Evolutionary conservation across 2,329 filamentous ascomycete genomes (phyloP).

Genomic region (Elsinoe fawcettii): DNA sequence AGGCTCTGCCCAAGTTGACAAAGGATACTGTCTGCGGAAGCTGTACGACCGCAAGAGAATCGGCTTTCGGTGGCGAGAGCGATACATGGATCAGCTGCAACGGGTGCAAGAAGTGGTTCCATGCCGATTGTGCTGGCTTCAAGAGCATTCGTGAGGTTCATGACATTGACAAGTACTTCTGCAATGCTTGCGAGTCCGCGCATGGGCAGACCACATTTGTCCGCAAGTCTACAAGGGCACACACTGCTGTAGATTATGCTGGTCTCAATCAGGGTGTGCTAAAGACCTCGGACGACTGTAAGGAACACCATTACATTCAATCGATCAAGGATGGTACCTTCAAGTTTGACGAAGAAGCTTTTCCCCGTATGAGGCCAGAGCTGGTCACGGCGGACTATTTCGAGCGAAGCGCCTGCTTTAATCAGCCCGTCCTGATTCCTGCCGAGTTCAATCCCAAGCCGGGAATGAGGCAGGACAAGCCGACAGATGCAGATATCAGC

Average conservation of each 20-base stretch:
- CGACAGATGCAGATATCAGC: background rate
- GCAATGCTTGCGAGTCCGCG: constrained; percentile 49
- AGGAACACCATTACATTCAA: constrained; percentile 61
- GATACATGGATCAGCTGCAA: constrained; percentile 62
- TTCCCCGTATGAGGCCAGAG: constrained; percentile 57
- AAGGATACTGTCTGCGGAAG: constrained; percentile 47
- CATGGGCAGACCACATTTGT: constrained; percentile 59
- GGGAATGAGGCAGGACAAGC: constrained; percentile 24
- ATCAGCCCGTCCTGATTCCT: constrained; percentile 59
- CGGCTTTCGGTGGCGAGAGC: constrained; percentile 44
- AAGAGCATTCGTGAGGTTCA: constrained; percentile 56
- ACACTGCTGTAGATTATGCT: constrained; percentile 60
- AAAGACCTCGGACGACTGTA: constrained; percentile 56
- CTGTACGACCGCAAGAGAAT: constrained; percentile 49
- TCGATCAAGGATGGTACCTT: constrained; percentile 59
- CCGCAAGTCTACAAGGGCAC: constrained; percentile 57
- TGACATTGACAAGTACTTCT: constrained; percentile 62
- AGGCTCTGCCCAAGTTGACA: constrained; percentile 20
- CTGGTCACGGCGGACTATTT: constrained; percentile 56
- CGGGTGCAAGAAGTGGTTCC: constrained; percentile 61
- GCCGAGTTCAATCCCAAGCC: constrained; percentile 52
- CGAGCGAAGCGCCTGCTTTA: constrained; percentile 55
- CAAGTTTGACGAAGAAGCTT: constrained; percentile 52
- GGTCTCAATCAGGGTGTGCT: constrained; percentile 59
- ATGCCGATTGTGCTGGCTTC: constrained; percentile 60